Conservation (phyloP, 2,329 filamentous ascomycete species). For the Paradendryphiella salina region DNA sequence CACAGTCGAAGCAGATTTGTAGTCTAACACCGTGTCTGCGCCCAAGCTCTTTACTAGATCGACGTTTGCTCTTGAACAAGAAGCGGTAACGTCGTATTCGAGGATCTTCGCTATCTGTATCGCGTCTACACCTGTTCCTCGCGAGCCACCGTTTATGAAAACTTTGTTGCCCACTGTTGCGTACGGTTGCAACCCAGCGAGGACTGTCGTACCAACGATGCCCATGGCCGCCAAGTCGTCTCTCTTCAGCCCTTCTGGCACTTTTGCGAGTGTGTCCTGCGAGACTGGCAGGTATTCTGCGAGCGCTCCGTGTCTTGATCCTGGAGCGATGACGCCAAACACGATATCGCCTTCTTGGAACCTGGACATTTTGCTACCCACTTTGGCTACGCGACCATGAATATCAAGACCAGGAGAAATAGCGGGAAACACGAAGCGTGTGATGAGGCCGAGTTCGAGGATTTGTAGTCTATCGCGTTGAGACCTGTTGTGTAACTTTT, state of each 20-base stretch:
- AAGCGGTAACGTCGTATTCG: constrained; percentile 60
- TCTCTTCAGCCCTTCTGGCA: constrained; percentile 18
- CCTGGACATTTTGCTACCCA: constrained; percentile 13
- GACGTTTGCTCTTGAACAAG: constrained; percentile 60
- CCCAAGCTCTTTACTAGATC: constrained; percentile 59
- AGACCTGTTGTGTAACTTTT: constrained; percentile 55
- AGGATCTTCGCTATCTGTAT: constrained; percentile 64
- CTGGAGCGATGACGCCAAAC: constrained; percentile 34
- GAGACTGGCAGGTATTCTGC: constrained; percentile 35
- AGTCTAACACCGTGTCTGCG: constrained; percentile 64
- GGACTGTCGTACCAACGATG: constrained; percentile 41
- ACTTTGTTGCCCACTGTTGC: constrained; percentile 50
- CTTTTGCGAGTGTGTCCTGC: constrained; percentile 1
- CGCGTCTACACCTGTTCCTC: constrained; percentile 60
- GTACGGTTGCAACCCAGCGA: constrained; percentile 29
- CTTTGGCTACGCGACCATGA: constrained; percentile 50
- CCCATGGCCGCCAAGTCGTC: constrained; percentile 37
- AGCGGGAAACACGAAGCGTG: constrained; percentile 46
- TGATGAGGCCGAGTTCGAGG: constrained; percentile 53
- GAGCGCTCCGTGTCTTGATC: constrained; percentile 34
- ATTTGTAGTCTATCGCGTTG: constrained; percentile 67
- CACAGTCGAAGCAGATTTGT: constrained; percentile 54
- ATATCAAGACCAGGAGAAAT: constrained; percentile 55
- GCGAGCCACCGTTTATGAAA: constrained; percentile 65
- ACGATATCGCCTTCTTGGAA: constrained; percentile 41